These are phyloP conservation scores for Cryomyces minteri DNA, from an alignment of 495 filamentous ascomycete genomes.

Conservation along the genomic window DNA sequence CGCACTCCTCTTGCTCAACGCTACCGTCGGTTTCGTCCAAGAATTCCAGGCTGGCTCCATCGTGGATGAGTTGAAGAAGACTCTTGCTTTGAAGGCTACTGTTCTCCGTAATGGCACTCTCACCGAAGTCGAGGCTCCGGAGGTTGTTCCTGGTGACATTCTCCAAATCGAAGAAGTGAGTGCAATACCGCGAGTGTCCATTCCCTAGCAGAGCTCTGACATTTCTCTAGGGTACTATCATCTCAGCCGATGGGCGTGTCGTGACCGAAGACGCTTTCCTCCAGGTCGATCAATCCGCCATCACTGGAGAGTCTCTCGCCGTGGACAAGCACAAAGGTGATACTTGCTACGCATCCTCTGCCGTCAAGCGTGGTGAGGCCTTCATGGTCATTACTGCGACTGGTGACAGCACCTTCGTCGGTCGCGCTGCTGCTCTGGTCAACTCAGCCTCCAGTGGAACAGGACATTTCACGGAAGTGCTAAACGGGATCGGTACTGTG, in stretches of 20 bases:
- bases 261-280: slow-evolving; percentile 63
- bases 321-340: slow-evolving; percentile 73
- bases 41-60: slow-evolving; percentile 83
- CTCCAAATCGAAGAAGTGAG: slow-evolving; percentile 63
- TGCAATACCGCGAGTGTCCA: background rate
- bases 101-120: slow-evolving; percentile 61
- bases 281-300: slow-evolving; percentile 80
- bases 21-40: slow-evolving; percentile 68
- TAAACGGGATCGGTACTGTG: slow-evolving; percentile 71
- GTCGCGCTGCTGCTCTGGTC: slow-evolving; percentile 72
- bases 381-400: slow-evolving; percentile 65
- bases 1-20: slow-evolving; percentile 60
- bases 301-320: slow-evolving; percentile 84
- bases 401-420: slow-evolving; percentile 78
- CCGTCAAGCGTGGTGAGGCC: slow-evolving; percentile 76
- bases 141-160: slow-evolving; percentile 82
- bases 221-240: slow-evolving; percentile 49
- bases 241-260: slow-evolving; percentile 75
- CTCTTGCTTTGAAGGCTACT: slow-evolving; percentile 66
- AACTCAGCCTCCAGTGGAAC: slow-evolving; percentile 47
- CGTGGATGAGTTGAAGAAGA: slow-evolving; percentile 83
- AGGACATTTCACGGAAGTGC: slow-evolving; percentile 80
- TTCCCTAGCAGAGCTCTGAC: background rate
- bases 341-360: slow-evolving; percentile 64
- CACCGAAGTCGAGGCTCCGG: slow-evolving; percentile 53